Evolutionary conservation across 441 rosid species (phyloP), one percentile per base, ranked within the genome.

Genomic region (Iberis amara): DNA sequence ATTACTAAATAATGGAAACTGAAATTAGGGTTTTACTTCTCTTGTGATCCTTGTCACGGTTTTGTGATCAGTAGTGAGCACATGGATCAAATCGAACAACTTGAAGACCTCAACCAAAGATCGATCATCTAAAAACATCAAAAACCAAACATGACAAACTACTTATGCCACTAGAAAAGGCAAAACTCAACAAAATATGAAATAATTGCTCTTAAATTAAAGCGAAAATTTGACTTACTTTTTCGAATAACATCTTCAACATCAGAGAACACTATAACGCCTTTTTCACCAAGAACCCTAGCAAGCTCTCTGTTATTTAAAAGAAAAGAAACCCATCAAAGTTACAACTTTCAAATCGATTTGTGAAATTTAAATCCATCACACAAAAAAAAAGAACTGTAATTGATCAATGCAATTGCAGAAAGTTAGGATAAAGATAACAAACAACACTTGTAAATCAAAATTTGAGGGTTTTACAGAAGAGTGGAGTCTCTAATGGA

Each of bases 401-500:
- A 42, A 47, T 40, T 52, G 21, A 24, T 11, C 52, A 55, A 36
- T 56, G 32, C 7, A 50, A 18, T 38, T 44, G 13, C 38, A 60
- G 18, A 47, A 38, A 10, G 41, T 24, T 2, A 24, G 27, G 14
- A 40, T 54, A 21, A 4, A 35, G 55, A 26, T 9, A 28, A 30
- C 0, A 1, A 52, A 52, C 30, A 38, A 28, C 6, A 39, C 0
- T 37, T 4, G 4, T 3, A 37, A 11, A 49, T 21, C 13, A 21
- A 32, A 45, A 13, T 12, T 11, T 7, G n/a, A 43, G 33, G 43
- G 28, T 21, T 55, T 73, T 73, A 92, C 96, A 88, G 69, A 55
- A 92, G 81, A 4, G 98, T 92, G 13, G 95, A 77, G 76, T 83
- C 76, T 61, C 98, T 76, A 61, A 92, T 74, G 61, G 91, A 92